These are phyloP conservation scores for Microthlaspi erraticum DNA, from an alignment of 345 rosid genomes.

Conservation along the genomic window DNA sequence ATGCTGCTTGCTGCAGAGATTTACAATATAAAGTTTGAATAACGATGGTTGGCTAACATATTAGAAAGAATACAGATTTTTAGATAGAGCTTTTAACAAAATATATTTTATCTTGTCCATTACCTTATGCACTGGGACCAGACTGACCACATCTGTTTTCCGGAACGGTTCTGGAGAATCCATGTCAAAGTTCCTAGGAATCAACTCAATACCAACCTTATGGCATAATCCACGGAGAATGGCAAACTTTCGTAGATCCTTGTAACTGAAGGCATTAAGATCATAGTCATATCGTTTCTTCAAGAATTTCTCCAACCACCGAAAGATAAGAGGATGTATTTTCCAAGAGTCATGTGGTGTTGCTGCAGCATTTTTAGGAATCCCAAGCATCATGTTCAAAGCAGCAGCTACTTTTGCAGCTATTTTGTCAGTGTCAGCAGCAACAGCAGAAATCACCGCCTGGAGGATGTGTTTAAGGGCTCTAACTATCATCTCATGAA, in stretches of 20 bases:
- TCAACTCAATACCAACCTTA: constrained; percentile 98
- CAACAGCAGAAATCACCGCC: constrained; percentile 81
- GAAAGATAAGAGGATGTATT: constrained; percentile 78
- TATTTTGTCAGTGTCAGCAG: constrained; percentile 59
- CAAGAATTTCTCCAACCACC: constrained; percentile 87
- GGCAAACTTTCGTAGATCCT: constrained; percentile 87
- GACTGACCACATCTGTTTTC: constrained; percentile 82
- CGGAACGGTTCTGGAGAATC: constrained; percentile 87
- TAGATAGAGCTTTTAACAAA: not conserved
- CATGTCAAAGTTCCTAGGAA: constrained; percentile 96
- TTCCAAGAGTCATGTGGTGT: constrained; percentile 51
- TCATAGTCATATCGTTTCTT: constrained; percentile 94
- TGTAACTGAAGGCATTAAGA: constrained; percentile 74
- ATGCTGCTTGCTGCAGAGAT: constrained; percentile 92
- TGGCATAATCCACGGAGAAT: constrained; percentile 93
- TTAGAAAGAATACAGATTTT: constrained; percentile 33
- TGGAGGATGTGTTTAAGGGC: constrained; percentile 92
- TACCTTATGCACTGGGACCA: constrained; percentile 98
- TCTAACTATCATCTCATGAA: constrained; percentile 96
- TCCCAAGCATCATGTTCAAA: constrained; percentile 90
- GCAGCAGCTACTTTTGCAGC: constrained; percentile 83
- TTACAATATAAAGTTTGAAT: constrained; percentile 14
- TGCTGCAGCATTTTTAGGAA: constrained; percentile 55
- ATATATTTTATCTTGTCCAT: constrained; percentile 22
- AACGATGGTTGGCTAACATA: constrained; percentile 19